Evolutionary conservation across 352 stramenopile genomes (phyloP).

Genomic region (Globisporangium cylindrosporum): DNA sequence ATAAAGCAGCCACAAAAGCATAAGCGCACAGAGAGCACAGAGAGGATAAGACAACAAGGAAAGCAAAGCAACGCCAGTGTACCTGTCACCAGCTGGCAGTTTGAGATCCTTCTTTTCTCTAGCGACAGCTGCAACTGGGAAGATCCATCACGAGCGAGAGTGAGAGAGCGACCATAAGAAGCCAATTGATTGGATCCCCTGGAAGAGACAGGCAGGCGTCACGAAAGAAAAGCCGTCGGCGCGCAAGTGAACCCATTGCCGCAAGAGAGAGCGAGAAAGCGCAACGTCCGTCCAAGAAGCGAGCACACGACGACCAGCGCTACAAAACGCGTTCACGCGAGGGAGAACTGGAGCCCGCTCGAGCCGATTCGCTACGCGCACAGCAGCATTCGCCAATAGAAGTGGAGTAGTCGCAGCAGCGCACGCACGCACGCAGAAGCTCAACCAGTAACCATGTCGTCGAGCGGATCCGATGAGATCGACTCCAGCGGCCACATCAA

Average conservation of each 20-base stretch:
- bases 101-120: background rate
- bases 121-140: background rate
- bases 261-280: slow-evolving; percentile 7
- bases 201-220: background rate
- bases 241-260: background rate
- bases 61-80: background rate
- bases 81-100: background rate
- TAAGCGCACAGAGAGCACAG: too few species aligned
- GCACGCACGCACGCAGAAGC: background rate
- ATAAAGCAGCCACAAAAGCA: background rate
- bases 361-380: background rate
- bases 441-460: slow-evolving; percentile 3
- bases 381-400: background rate
- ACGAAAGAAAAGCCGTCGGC: slow-evolving; percentile 5
- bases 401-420: background rate
- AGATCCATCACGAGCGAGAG: background rate
- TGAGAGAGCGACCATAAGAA: background rate
- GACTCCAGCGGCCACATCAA: slow-evolving; percentile 33
- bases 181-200: background rate
- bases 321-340: background rate
- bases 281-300: background rate
- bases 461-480: background rate
- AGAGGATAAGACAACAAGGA: slow-evolving; percentile 7
- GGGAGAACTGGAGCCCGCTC: slow-evolving; percentile 6
- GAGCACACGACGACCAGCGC: background rate